phyloP scores from a whole-genome alignment of 352 stramenopile species.

The Phytophthora macrochlamydospora region DNA sequence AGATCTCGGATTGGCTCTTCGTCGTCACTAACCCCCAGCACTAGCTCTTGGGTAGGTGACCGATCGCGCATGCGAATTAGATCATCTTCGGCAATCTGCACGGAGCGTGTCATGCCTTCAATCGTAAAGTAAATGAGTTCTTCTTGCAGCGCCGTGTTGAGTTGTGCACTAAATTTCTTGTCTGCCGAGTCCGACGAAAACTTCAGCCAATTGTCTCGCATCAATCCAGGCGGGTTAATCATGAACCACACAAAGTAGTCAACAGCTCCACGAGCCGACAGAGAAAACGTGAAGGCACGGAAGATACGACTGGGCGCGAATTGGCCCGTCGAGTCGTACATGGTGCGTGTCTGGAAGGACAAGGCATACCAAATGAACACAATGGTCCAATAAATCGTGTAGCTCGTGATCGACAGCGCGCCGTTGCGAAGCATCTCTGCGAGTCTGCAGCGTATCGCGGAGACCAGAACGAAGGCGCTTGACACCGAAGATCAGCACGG shows the following conservation, averaged over 20 bases:
- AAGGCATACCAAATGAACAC: slow-evolving; percentile 80
- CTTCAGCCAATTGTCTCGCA: slow-evolving; percentile 68
- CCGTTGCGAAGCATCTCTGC: slow-evolving; percentile 82
- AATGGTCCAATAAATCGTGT: slow-evolving; percentile 85
- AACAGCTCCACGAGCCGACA: slow-evolving; percentile 67
- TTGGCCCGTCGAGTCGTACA: slow-evolving; percentile 40
- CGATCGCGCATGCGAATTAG: slow-evolving; percentile 45
- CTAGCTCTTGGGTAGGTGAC: slow-evolving; percentile 54
- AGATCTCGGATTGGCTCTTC: slow-evolving; percentile 14
- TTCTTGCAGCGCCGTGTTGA: slow-evolving; percentile 87
- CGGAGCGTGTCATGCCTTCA: slow-evolving; percentile 80
- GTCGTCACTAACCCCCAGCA: slow-evolving; percentile 27
- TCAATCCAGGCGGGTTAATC: slow-evolving; percentile 72
- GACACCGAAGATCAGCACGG: slow-evolving; percentile 66
- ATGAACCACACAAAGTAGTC: slow-evolving; percentile 91
- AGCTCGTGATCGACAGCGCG: slow-evolving; percentile 83
- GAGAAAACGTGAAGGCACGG: slow-evolving; percentile 65
- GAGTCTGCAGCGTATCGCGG: slow-evolving; percentile 74
- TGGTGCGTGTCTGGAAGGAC: slow-evolving; percentile 65
- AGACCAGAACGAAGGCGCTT: slow-evolving; percentile 72
- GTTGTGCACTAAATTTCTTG: slow-evolving; percentile 84
- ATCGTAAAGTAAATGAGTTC: slow-evolving; percentile 93
- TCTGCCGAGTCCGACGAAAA: slow-evolving; percentile 81
- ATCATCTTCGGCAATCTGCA: slow-evolving; percentile 75
- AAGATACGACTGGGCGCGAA: slow-evolving; percentile 64